phyloP scores from a whole-genome alignment of 495 filamentous ascomycete species.

The Annulohypoxylon nitens region DNA sequence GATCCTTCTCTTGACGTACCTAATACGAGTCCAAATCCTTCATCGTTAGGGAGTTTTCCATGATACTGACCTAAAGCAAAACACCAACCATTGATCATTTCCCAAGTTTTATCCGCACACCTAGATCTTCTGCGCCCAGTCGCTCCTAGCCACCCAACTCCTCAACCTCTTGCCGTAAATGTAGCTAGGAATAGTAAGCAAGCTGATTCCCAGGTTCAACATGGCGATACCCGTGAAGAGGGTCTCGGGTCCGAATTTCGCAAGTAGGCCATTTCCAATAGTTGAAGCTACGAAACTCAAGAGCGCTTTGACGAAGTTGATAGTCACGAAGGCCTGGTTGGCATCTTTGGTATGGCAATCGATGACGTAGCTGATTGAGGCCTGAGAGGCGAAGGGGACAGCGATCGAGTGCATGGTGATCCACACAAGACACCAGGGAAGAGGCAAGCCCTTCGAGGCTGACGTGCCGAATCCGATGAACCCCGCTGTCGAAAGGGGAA shows the following conservation, averaged over 20 bases:
- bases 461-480: conserved; percentile 54
- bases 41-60: background rate
- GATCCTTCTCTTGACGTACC: conserved; percentile 1
- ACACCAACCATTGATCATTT: background rate
- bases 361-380: conserved; percentile 47
- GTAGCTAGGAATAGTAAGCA: conserved; percentile 53
- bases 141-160: conserved; percentile 46
- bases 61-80: conserved; percentile 14
- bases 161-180: conserved; percentile 54
- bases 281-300: conserved; percentile 50
- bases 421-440: conserved; percentile 44
- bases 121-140: conserved; percentile 43
- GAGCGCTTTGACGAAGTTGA: conserved; percentile 48
- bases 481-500: conserved; percentile 55
- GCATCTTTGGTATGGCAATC: conserved; percentile 49
- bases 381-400: conserved; percentile 46
- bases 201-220: conserved; percentile 50
- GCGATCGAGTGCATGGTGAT: conserved; percentile 47
- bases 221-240: conserved; percentile 49
- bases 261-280: conserved; percentile 48
- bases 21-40: background rate
- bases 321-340: conserved; percentile 48
- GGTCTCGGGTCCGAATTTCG: conserved; percentile 43
- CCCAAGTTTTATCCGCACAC: background rate
- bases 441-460: conserved; percentile 22